These are phyloP conservation scores for Astrothelium macrocarpum DNA, from an alignment of 495 filamentous ascomycete genomes.

Conservation along the genomic window DNA sequence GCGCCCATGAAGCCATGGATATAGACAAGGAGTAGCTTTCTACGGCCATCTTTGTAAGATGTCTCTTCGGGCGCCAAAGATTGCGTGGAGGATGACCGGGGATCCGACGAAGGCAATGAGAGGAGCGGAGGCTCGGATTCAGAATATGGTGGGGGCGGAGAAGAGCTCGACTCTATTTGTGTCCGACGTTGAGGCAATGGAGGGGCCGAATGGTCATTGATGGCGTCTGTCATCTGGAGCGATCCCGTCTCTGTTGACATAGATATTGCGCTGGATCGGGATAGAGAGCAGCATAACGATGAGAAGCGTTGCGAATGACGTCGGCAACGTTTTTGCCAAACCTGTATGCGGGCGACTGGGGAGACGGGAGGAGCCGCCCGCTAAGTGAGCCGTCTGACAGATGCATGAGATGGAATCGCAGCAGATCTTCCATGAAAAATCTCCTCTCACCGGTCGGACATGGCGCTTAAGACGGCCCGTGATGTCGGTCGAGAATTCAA, in stretches of 20 bases:
- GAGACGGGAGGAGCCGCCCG: constrained; percentile 1
- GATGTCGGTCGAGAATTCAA: too few species aligned
- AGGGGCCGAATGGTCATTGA: not conserved
- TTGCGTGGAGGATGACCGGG: constrained; percentile 53
- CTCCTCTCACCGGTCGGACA: not conserved
- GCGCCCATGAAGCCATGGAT: constrained; percentile 92
- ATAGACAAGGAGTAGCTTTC: constrained; percentile 70
- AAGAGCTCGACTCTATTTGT: not conserved
- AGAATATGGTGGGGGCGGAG: not conserved
- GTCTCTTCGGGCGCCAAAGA: constrained; percentile 47
- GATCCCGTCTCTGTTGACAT: not conserved
- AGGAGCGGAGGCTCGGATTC: not conserved
- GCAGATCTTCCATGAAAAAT: not conserved
- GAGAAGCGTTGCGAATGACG: too few species aligned
- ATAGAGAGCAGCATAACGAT: too few species aligned
- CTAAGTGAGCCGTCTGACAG: not conserved
- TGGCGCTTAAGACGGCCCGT: not conserved
- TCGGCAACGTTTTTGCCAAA: not conserved
- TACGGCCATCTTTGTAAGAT: constrained; percentile 33
- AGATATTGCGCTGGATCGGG: too few species aligned
- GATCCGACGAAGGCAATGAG: constrained; percentile 36
- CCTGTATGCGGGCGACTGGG: not conserved
- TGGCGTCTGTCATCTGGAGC: not conserved
- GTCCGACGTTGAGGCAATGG: not conserved
- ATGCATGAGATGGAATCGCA: not conserved